Base-by-base conservation (phyloP, 495 filamentous ascomycete species). In the Halenospora varia region DNA sequence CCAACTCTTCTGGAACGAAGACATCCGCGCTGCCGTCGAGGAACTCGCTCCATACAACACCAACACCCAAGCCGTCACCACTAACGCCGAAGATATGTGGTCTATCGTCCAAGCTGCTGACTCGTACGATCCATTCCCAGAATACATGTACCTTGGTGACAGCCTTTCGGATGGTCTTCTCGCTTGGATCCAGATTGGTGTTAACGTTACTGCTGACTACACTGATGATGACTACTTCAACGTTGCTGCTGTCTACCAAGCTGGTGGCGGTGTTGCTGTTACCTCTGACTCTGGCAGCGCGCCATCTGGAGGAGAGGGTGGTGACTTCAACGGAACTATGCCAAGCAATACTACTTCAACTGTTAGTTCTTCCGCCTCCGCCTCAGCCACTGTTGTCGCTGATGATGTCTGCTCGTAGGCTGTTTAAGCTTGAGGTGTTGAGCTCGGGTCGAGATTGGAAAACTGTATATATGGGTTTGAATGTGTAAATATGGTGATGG, bases 1-100 rank as follows among this genome's bases (percentile, higher is more conserved):
- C 26, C 82, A 88, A 64, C 39, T 84, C 44, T 87, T 83, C 78
- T 87, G 80, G 55, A 80, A 84, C 62, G 73, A 82, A 61, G 66
- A 72, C 26, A 74, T 87, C 1, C 72, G 77, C 59, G 53, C 62
- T 40, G 59, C 62, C 0, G 77, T 80, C 49, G 77, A 84, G 58
- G 66, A 68, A 23, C 63, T 67, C 1, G 49, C 65, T 8, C 83
- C 83, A 0, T 86, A 88, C 67, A 75, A 62, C 56, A 75, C 66
- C 42, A 87, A 86, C 70, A 77, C 64, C 18, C 70, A 78, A 47
- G 51, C 61, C 13, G 26, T 82, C 11, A 79, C 72, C 15, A 67
- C 66, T 3, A 86, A 87, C 68, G 64, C 68, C 13, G 68, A 73
- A 10, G 83, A 87, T 67, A 72, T 82, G 17, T 75, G 29, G 29